phyloP scores from a whole-genome alignment of 1,139 yeast species.

The Geotrichum histeridarum region DNA sequence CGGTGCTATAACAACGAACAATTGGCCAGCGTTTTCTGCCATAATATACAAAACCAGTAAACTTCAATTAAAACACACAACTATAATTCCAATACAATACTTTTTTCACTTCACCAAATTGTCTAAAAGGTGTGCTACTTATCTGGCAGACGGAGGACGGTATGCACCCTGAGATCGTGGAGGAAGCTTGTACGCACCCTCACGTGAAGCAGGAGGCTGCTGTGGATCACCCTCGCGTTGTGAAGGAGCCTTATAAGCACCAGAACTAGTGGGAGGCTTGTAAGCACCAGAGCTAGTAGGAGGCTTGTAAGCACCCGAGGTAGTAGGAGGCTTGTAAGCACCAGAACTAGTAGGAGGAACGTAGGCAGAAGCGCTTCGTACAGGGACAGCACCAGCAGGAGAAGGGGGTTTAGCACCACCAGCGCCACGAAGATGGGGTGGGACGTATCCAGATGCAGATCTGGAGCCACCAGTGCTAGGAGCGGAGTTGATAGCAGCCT shows the following conservation, averaged over 20 bases:
- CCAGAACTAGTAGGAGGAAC: constrained; percentile 11
- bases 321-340: constrained; percentile 9
- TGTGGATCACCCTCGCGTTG: background rate
- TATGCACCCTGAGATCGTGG: constrained; percentile 4
- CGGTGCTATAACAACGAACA: background rate
- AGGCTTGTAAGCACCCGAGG: constrained; percentile 10
- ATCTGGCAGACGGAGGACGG: constrained; percentile 7
- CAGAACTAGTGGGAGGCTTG: constrained; percentile 10
- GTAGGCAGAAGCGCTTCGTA: constrained; percentile 13
- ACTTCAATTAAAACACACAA: no score
- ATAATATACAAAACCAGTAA: no score
- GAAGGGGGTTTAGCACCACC: constrained; percentile 4
- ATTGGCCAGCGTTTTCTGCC: background rate
- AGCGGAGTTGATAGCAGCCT: constrained; percentile 15
- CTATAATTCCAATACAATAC: no score
- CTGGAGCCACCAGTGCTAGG: constrained; percentile 16
- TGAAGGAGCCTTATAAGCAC: constrained; percentile 2
- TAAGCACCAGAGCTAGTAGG: constrained; percentile 9
- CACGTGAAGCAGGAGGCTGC: background rate
- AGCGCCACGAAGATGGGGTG: constrained; percentile 11
- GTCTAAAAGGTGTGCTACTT: background rate
- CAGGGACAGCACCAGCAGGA: constrained; percentile 1
- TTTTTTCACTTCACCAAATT: no score
- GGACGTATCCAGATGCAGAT: constrained; percentile 15
- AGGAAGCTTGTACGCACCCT: background rate